Evolutionary conservation across 768 basidiomycete genomes (phyloP).

Genomic region (Auricularia cornea): DNA sequence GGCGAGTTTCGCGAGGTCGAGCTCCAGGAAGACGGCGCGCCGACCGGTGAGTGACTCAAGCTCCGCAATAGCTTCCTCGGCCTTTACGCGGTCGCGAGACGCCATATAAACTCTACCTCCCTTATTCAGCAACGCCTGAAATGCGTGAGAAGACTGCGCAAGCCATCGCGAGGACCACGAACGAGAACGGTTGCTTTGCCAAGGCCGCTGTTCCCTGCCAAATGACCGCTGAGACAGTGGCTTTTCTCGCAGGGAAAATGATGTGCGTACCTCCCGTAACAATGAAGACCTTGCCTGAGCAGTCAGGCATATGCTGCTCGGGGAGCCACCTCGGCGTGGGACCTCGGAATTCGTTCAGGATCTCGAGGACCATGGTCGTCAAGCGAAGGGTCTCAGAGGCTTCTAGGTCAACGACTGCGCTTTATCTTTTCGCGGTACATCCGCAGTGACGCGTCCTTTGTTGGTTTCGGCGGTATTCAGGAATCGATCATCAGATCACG

Average conservation of each 20-base stretch:
- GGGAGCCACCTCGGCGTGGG: slow-evolving; percentile 21
- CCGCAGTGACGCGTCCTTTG: no score
- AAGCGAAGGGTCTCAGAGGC: no score
- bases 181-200: slow-evolving; percentile 52
- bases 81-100: slow-evolving; percentile 2
- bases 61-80: slow-evolving; percentile 10
- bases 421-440: no score
- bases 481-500: no score
- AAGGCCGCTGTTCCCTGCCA: slow-evolving; percentile 31
- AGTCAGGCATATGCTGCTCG: slow-evolving; percentile 38
- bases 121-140: slow-evolving; percentile 44
- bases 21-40: slow-evolving; percentile 20
- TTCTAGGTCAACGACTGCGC: no score
- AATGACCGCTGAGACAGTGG: not conserved
- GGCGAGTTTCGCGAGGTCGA: slow-evolving; percentile 26
- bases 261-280: slow-evolving; percentile 13
- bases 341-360: no score
- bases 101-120: slow-evolving; percentile 34
- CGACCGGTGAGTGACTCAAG: slow-evolving; percentile 14
- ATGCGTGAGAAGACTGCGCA: no score
- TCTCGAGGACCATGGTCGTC: no score
- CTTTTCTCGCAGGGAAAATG: no score
- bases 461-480: no score
- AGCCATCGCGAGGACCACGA: not conserved
- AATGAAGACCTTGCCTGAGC: slow-evolving; percentile 35